Evolutionary conservation across 192 early-diverging fungal genomes (phyloP), one percentile per base, ranked within the genome.

Genomic region (Irineochytrium annulatum): DNA sequence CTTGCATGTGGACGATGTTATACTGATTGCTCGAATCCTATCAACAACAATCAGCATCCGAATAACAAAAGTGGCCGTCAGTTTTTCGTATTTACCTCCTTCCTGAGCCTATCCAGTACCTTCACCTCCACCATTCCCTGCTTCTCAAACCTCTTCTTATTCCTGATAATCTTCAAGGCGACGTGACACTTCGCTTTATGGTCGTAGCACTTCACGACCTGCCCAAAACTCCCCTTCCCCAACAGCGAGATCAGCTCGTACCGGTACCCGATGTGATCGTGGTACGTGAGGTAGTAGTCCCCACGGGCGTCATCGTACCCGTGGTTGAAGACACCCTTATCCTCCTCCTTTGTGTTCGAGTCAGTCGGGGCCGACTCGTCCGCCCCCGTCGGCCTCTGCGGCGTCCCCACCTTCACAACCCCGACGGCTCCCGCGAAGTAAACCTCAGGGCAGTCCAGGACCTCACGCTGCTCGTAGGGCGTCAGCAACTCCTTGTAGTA

Each of bases 91-190:
- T 68, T 28, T 80, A 88, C 87, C 83, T 89, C 91, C 46, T 79
- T 76, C 68, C 82, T 84, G 41, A 97, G 65, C 48, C 81, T 77
- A 56, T 91, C 90, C 55, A 97, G 75, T 46, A 97, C 91, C 68
- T 94, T 94, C 49, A 96, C 88, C 66, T 97, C 95, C 16, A 93
- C 89, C 41, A 89, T 72, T 17, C 93, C 95, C 62, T 97, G 95
- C 60, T 87, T 87, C 74, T 96, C 92, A 79, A 97, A 97, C 34
- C 95, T 81, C 69, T 89, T 90, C 81, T 94, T 93, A 77, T 97
- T 97, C 45, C 92, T 76, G 52, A 97, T 97, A 41, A 97, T 88
- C 75, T 97, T 97, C 43, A 97, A 79, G 13, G 95, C 95, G 33
- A 91, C 89, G 52, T 86, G 75, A 29, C 79, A 74, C 34, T 89